These are phyloP conservation scores for Albatrellus ellisii DNA, from an alignment of 768 basidiomycete genomes.

Conservation along the genomic window DNA sequence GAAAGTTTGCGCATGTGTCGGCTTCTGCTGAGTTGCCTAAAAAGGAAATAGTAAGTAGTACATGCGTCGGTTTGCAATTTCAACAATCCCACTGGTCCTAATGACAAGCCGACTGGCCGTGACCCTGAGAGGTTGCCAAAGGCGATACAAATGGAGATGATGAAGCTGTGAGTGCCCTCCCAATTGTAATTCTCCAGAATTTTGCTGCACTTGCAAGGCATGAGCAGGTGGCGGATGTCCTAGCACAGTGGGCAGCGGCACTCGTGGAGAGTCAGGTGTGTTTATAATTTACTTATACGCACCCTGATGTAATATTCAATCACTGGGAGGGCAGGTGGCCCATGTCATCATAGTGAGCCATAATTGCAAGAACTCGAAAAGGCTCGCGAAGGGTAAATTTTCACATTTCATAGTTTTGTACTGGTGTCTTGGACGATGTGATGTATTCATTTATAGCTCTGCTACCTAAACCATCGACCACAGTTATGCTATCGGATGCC, in stretches of 20 bases:
- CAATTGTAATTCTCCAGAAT: slow-evolving; percentile 79
- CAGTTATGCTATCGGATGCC: slow-evolving; percentile 76
- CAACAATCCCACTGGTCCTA: no score
- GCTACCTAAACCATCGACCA: slow-evolving; percentile 69
- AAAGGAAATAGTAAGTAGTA: no score
- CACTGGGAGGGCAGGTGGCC: slow-evolving; percentile 70
- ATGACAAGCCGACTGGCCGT: no score
- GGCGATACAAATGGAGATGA: no score
- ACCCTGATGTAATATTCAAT: background rate
- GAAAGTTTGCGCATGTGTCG: no score
- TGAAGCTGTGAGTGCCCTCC: no score
- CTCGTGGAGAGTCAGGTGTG: slow-evolving; percentile 70
- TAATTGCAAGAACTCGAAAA: slow-evolving; percentile 76
- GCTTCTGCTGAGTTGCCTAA: no score
- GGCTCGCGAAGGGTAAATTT: slow-evolving; percentile 60
- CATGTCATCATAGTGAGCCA: slow-evolving; percentile 89
- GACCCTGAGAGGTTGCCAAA: no score
- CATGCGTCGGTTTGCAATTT: no score
- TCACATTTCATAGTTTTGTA: no score
- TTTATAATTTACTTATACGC: background rate
- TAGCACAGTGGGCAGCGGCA: slow-evolving; percentile 77
- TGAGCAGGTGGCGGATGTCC: slow-evolving; percentile 62
- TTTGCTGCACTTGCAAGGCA: slow-evolving; percentile 43
- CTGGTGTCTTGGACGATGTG: background rate
- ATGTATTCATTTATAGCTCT: slow-evolving; percentile 39